Conservation (phyloP, 2,329 filamentous ascomycete species). For the Epichloe scottii region DNA sequence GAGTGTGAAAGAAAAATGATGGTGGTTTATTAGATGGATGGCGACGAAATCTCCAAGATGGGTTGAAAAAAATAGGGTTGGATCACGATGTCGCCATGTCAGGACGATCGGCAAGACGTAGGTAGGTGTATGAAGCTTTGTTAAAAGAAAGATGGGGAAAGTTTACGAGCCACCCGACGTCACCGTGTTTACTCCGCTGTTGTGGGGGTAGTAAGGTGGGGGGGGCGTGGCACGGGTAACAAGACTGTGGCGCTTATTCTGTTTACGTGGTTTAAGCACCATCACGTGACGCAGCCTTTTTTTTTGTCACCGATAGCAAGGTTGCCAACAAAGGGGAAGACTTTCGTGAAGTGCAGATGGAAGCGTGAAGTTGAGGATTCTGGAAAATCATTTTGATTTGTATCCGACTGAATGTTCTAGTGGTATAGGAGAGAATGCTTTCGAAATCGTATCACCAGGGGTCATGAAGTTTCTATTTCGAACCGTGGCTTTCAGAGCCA, state of each 20-base stretch:
- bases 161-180: conserved; percentile 1
- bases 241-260: background rate
- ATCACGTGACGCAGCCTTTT: conserved; percentile 2
- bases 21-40: background rate
- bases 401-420: no score
- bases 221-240: background rate
- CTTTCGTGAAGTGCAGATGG: background rate
- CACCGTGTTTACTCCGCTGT: background rate
- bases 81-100: background rate
- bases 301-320: background rate
- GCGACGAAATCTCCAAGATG: background rate
- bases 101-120: background rate
- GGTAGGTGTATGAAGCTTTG: background rate
- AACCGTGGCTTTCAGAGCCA: conserved; percentile 13
- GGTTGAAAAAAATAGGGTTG: background rate
- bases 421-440: conserved; percentile 5
- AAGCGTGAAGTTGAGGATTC: background rate
- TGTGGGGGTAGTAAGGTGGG: background rate
- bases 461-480: conserved; percentile 20
- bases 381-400: background rate
- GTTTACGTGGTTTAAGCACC: no score
- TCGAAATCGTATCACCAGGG: background rate
- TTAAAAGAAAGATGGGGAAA: background rate
- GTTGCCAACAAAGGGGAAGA: background rate
- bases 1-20: background rate